Conservation (phyloP, 345 rosid species). For the Kandelia obovata region DNA sequence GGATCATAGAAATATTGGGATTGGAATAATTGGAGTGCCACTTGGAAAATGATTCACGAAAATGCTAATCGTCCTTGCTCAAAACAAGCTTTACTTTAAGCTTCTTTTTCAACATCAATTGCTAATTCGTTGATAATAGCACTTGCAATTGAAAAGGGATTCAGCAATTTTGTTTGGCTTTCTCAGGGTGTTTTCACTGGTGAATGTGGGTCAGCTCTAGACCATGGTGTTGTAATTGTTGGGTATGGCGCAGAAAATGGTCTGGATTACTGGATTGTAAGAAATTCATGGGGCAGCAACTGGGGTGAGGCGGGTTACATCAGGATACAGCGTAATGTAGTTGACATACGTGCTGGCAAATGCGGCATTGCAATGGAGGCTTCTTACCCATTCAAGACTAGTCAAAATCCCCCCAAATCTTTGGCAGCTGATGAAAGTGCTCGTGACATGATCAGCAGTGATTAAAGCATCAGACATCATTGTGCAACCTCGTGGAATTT, state of each 20-base stretch:
- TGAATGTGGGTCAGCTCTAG: constrained; percentile 23
- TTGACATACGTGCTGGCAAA: constrained; percentile 14
- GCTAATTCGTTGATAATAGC: no score
- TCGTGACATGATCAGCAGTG: constrained; percentile 35
- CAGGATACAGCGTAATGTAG: constrained; percentile 17
- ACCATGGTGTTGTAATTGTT: constrained; percentile 24
- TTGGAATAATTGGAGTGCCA: no score
- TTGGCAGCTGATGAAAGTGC: constrained; percentile 1
- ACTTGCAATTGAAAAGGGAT: no score
- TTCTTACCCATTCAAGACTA: constrained; percentile 26
- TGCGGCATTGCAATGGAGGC: constrained; percentile 31
- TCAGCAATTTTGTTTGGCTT: not conserved
- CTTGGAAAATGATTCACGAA: no score
- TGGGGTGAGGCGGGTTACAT: constrained; percentile 30
- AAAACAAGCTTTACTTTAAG: no score
- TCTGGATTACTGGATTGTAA: constrained; percentile 22
- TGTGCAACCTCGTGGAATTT: constrained; percentile 5
- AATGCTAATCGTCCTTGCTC: no score
- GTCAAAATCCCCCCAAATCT: not conserved
- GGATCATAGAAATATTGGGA: no score
- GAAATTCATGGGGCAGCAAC: constrained; percentile 25
- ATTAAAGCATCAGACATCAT: constrained; percentile 22
- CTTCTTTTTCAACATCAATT: no score
- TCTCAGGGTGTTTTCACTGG: constrained; percentile 25
- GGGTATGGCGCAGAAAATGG: constrained; percentile 26